Evolutionary conservation across 2,329 filamentous ascomycete species (phyloP), one percentile per base, ranked within the genome.

Genomic region (Venturia asperata): DNA sequence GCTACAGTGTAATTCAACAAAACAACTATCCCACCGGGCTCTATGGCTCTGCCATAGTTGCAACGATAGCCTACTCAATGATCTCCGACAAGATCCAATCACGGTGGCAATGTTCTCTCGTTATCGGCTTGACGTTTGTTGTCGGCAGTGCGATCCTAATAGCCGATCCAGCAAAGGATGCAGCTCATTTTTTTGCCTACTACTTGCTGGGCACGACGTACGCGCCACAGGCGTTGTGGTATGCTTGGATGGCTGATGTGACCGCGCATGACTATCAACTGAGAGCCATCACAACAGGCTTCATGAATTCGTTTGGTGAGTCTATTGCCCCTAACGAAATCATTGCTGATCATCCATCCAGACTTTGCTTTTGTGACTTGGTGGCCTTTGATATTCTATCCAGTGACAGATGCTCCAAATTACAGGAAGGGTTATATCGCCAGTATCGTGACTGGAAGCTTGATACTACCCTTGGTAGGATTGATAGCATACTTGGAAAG

Each of bases 201-300:
- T 80, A 79, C 67, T 68, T 79, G 0, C 72, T 80, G 1, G 78
- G 78, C 3, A 79, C 78, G 0, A 79, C 77, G 0, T 80, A 77
- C 64, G 78, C 78, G 1, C 78, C 78, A 0, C 78, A 80, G 65
- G 78, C 78, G 5, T 70, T 80, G 21, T 80, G 78, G 78, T 80
- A 80, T 67, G 75, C 76, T 0, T 80, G 78, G 78, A 78, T 80
- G 76, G 77, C 77, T 0, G 78, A 80, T 63, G 69, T 80, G 9
- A 77, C 75, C 9, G 71, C 72, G 3, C 74, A 77, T 37, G 75
- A 76, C 24, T 64, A 76, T 10, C 78, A 79, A 52, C 72, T 80
- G 2, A 72, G 78, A 0, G 78, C 78, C 1, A 78, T 80, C 56
- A 78, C 78, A 2, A 80, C 78, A 41, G 62, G 62, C 17, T 63